Evolutionary conservation across 345 rosid genomes (phyloP), one percentile per base, ranked within the genome.

Genomic region (Anacardium occidentale): DNA sequence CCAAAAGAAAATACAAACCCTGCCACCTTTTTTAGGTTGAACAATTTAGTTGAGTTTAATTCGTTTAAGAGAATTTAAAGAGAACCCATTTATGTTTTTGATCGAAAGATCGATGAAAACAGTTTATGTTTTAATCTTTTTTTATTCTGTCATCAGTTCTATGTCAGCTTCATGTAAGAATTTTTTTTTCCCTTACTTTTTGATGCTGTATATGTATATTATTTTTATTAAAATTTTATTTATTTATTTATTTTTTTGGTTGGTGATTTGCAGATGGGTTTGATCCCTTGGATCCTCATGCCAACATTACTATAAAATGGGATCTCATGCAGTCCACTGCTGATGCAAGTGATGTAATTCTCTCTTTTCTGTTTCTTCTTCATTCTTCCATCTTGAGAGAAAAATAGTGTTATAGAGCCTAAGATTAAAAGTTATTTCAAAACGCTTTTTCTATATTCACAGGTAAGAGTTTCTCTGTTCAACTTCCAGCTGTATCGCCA

Each of bases 271-370:
- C 88, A 94, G 98, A 83, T 85, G 96, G 88, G 63, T 91, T 73
- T 83, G 98, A 94, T 84, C 85, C 96, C 7, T 44, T 91, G 81
- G 98, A 94, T 91, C 96, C 98, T 25, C 22, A 59, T 29, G 97
- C 85, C 51, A 86, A 85, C 68, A 75, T 94, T 45, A 89, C 89
- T 8, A 84, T 94, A 73, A 91, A 83, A 86, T 91, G 97, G 98
- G 97, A 94, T 79, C 86, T 94, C 26, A 44, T 87, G 74, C 82
- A 71, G 59, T 78, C 83, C 3, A 57, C 61, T 64, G 68, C 73
- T 18, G 85, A 59, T 40, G 15, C 55, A 9, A 79, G 77, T 70
- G 81, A 79, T 37, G 98, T 91, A 79, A 79, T 76, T 47, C 47
- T 45, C 14, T 37, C 56, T 17, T 34, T 2, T 32, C 59, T 29